Conservation (phyloP, 2,329 filamentous ascomycete genomes). For the Fusarium algeriense region DNA sequence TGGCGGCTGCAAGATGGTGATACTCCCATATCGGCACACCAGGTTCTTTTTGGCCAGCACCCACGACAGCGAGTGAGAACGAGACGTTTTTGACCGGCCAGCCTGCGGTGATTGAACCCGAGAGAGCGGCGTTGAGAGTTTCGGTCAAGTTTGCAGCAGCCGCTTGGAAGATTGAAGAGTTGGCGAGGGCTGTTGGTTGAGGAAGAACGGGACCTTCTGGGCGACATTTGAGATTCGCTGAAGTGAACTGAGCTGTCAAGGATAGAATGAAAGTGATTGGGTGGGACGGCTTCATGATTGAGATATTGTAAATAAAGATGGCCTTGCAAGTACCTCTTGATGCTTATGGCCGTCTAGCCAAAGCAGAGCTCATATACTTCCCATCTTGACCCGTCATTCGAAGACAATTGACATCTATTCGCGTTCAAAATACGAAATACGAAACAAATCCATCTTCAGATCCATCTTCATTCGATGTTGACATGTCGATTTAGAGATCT, state of each 20-base stretch:
- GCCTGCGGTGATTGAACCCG: constrained; percentile 50
- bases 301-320: neutral
- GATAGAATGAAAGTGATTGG: neutral
- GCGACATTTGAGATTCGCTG: constrained; percentile 44
- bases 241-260: neutral
- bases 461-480: neutral
- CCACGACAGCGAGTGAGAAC: constrained; percentile 55
- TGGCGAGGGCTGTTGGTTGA: constrained; percentile 43
- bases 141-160: constrained; percentile 48
- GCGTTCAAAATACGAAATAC: constrained; percentile 23
- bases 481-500: neutral
- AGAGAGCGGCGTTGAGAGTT: constrained; percentile 48
- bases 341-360: too few species aligned
- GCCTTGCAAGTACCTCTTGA: neutral
- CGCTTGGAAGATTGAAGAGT: constrained; percentile 46
- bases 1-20: constrained; percentile 54
- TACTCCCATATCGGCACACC: constrained; percentile 56
- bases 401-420: neutral
- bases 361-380: constrained; percentile 6
- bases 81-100: constrained; percentile 54
- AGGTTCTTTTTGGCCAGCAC: constrained; percentile 45
- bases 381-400: too few species aligned
- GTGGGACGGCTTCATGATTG: constrained; percentile 4
- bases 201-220: constrained; percentile 51
- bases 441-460: neutral